phyloP scores from a whole-genome alignment of 164 flowering plant species.

The Chimonanthus salicifolius region DNA sequence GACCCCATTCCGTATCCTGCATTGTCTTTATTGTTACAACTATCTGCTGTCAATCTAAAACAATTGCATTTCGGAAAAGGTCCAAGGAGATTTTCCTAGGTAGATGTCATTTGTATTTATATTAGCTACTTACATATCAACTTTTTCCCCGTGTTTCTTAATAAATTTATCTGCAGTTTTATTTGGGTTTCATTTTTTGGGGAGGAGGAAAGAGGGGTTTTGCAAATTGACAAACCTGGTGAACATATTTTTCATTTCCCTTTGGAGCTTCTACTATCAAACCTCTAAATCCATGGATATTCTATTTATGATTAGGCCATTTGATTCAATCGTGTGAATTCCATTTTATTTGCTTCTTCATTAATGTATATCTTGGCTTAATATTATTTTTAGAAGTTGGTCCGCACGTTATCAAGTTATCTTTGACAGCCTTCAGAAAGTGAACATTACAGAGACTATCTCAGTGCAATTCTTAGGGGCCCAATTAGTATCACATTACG shows the following conservation, averaged over 20 bases:
- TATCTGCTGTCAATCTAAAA: neutral
- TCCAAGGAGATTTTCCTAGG: neutral
- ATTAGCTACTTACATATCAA: neutral
- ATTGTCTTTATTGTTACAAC: neutral
- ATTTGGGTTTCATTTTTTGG: no score
- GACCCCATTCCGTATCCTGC: slow-evolving; percentile 98
- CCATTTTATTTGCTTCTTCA: neutral
- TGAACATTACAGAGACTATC: slow-evolving; percentile 71
- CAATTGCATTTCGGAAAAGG: neutral
- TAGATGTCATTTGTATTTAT: neutral
- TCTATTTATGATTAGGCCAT: neutral
- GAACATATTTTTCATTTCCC: neutral
- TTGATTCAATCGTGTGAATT: neutral
- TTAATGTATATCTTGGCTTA: neutral
- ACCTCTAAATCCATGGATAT: neutral
- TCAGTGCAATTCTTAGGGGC: slow-evolving; percentile 66
- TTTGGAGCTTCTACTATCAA: no score
- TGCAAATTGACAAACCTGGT: no score
- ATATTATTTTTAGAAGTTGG: neutral
- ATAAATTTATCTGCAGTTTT: no score
- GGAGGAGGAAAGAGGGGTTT: no score
- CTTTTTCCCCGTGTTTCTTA: no score
- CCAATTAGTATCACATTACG: slow-evolving; percentile 92
- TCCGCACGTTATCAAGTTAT: slow-evolving; percentile 11
- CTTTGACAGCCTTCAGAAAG: slow-evolving; percentile 74